These are phyloP conservation scores for Zymoseptoria ardabiliae DNA, from an alignment of 2,329 filamentous ascomycete species.

Conservation along the genomic window DNA sequence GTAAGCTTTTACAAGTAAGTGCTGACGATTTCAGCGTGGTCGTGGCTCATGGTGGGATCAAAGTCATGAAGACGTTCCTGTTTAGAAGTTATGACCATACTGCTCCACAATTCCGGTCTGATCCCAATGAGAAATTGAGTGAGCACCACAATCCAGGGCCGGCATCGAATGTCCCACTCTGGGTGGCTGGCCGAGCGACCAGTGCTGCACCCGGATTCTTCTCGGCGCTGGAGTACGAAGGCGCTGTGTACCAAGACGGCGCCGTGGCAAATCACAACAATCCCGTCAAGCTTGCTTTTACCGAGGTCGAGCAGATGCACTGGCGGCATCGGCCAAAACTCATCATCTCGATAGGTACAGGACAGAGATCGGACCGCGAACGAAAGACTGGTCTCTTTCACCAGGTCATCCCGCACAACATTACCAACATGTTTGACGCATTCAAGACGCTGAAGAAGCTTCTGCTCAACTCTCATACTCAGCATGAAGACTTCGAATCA, in stretches of 20 bases:
- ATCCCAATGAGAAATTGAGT: neutral
- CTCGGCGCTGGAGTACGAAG: slow-evolving; percentile 2
- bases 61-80: slow-evolving; percentile 2
- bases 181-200: slow-evolving; percentile 13
- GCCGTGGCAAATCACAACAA: slow-evolving; percentile 14
- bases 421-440: neutral
- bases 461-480: slow-evolving; percentile 5
- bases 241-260: slow-evolving; percentile 8
- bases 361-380: neutral
- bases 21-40: slow-evolving; percentile 1
- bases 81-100: slow-evolving; percentile 12
- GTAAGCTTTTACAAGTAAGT: no score
- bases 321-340: slow-evolving; percentile 5
- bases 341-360: slow-evolving; percentile 14
- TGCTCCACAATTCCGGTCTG: neutral
- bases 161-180: slow-evolving; percentile 9
- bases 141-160: slow-evolving; percentile 6
- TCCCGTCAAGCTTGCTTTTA: slow-evolving; percentile 9
- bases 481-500: slow-evolving; percentile 2
- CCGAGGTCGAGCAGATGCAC: slow-evolving; percentile 14
- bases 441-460: neutral
- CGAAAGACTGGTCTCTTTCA: neutral
- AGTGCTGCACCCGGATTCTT: slow-evolving; percentile 16
- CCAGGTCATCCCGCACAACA: neutral
- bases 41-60: slow-evolving; percentile 4